These are phyloP conservation scores for Penicillium dipodomyicola DNA, from an alignment of 495 filamentous ascomycete genomes.

Conservation along the genomic window DNA sequence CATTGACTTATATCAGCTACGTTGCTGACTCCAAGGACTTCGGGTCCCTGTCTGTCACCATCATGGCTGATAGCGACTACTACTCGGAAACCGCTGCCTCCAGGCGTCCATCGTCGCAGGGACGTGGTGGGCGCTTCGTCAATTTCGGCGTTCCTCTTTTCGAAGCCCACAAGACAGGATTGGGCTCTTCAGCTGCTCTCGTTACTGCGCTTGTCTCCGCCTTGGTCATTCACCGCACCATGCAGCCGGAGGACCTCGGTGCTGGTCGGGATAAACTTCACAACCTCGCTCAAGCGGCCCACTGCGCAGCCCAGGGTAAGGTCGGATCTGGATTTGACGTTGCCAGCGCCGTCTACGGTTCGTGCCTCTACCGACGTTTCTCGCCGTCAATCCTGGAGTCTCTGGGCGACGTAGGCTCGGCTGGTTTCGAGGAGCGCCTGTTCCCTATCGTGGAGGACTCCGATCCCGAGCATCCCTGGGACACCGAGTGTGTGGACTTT, in stretches of 20 bases:
- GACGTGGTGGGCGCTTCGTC: slow-evolving; percentile 56
- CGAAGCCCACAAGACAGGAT: slow-evolving; percentile 89
- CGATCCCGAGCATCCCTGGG: slow-evolving; percentile 60
- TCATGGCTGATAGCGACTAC: slow-evolving; percentile 94
- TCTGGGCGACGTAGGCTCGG: slow-evolving; percentile 60
- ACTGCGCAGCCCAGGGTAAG: slow-evolving; percentile 96
- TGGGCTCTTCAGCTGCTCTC: slow-evolving; percentile 92
- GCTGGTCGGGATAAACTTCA: slow-evolving; percentile 62
- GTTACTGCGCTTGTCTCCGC: slow-evolving; percentile 87
- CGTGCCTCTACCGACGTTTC: slow-evolving; percentile 87
- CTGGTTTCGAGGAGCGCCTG: slow-evolving; percentile 65
- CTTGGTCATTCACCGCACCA: slow-evolving; percentile 72
- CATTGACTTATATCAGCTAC: slow-evolving; percentile 73
- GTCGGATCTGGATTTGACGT: slow-evolving; percentile 96
- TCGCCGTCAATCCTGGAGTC: slow-evolving; percentile 69
- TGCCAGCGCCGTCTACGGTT: slow-evolving; percentile 88
- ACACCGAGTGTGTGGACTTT: slow-evolving; percentile 66
- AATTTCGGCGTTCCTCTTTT: slow-evolving; percentile 72
- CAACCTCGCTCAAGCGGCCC: slow-evolving; percentile 88
- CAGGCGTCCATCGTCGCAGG: slow-evolving; percentile 26
- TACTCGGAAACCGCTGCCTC: slow-evolving; percentile 70
- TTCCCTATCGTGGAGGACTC: slow-evolving; percentile 62
- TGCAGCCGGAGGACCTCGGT: slow-evolving; percentile 58
- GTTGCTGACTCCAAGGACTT: slow-evolving; percentile 55
- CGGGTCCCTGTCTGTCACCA: slow-evolving; percentile 70